phyloP scores from a whole-genome alignment of 225 moss, liverwort and hornwort genomes.

The Anthoceros angustus region DNA sequence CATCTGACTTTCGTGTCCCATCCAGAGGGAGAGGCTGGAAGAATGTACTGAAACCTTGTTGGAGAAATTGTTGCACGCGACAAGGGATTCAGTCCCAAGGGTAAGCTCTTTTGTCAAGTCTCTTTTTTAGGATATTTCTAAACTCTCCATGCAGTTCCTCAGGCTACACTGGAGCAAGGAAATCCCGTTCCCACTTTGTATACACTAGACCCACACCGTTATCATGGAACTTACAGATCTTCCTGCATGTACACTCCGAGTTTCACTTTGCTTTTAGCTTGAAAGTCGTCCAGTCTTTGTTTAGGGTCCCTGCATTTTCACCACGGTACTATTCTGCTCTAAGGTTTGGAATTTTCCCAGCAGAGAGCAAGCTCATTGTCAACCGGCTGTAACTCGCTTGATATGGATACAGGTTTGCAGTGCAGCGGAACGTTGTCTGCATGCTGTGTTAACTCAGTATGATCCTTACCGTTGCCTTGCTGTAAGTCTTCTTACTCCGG shows the following conservation, averaged over 20 bases:
- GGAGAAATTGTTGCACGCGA: conserved; percentile 64
- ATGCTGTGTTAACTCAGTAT: conserved; percentile 56
- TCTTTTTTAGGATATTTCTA: too few relatives aligned
- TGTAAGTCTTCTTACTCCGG: conserved; percentile 16
- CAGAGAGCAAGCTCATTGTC: neutral
- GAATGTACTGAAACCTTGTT: conserved; percentile 69
- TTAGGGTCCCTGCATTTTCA: too few relatives aligned
- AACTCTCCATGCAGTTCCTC: too few relatives aligned
- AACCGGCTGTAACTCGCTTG: neutral
- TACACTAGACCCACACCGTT: too few relatives aligned
- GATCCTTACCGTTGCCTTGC: conserved; percentile 74
- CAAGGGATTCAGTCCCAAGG: conserved; percentile 55
- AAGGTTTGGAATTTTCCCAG: too few relatives aligned
- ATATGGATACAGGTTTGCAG: conserved; percentile 40
- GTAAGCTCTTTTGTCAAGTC: conserved; percentile 10
- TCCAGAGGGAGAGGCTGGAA: conserved; percentile 48
- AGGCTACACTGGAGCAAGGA: too few relatives aligned
- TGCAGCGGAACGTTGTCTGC: conserved; percentile 74
- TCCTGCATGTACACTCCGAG: too few relatives aligned
- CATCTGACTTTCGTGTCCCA: neutral
- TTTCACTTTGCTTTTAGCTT: too few relatives aligned
- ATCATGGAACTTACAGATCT: too few relatives aligned
- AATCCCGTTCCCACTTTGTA: too few relatives aligned
- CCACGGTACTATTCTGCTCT: too few relatives aligned
- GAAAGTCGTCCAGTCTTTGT: too few relatives aligned